phyloP scores from a whole-genome alignment of 176 grass and related monocot species.

The sorghum (Sorghum bicolor) region Sorghum_bicolor_NCBIv3 NC_012871.2:71331501-71332000 shows the following conservation, averaged over 20 bases:
- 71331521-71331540: neutral
- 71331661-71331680: neutral
- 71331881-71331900: slow-evolving; percentile 99
- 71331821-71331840: slow-evolving; percentile 99
- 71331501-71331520: slow-evolving; percentile 27
- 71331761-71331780: slow-evolving; percentile 83
- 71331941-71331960: neutral
- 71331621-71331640: slow-evolving; percentile 17
- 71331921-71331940: neutral
- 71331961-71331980: slow-evolving; percentile 3
- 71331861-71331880: slow-evolving; percentile 96
- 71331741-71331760: slow-evolving; percentile 84
- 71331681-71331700: slow-evolving; percentile 85
- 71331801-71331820: slow-evolving; percentile 88
- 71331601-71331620: neutral
- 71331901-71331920: slow-evolving; percentile 86
- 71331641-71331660: neutral
- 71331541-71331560: slow-evolving; percentile 67
- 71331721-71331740: slow-evolving; percentile 98
- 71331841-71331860: slow-evolving; percentile 83
- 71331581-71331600: slow-evolving; percentile 82
- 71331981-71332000: slow-evolving; percentile 6
- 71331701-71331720: slow-evolving; percentile 97
- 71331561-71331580: slow-evolving; percentile 94
- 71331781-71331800: slow-evolving; percentile 98